A percentile compares a stretch with the other conserved stretches of the same genome.
These are phyloP conservation scores for Stromatinia cepivora DNA, from an alignment of 2,329 filamentous ascomycete species.

Conservation along the genomic window DNA sequence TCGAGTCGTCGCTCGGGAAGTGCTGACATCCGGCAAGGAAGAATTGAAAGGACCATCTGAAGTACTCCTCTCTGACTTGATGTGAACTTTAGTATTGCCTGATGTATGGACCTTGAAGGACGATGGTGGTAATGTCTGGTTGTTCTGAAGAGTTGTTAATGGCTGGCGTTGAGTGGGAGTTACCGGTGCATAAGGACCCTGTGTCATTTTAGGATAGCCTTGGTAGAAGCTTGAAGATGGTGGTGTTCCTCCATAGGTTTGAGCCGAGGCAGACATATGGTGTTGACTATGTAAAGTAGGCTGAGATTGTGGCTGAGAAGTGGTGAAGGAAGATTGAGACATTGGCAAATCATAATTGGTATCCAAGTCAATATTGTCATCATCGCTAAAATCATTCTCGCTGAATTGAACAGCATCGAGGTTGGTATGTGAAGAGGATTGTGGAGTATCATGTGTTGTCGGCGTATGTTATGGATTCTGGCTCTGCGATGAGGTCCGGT, in stretches of 20 bases:
- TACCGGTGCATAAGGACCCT: not conserved
- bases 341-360: not conserved
- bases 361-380: slow-evolving; percentile 6
- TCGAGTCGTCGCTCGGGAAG: not conserved
- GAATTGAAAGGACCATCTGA: not conserved
- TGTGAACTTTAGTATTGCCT: not conserved
- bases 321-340: not conserved
- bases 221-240: not conserved
- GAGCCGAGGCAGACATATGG: not conserved
- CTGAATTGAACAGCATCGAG: not conserved
- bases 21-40: not conserved
- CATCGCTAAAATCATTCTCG: slow-evolving; percentile 11
- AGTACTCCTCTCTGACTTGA: not conserved
- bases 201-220: not conserved
- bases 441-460: not conserved
- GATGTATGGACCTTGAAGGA: not conserved
- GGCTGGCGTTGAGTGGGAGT: not conserved
- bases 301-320: not conserved
- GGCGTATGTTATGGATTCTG: not conserved
- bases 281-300: not conserved
- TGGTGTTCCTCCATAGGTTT: not conserved
- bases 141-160: not conserved
- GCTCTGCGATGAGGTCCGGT: not conserved
- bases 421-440: not conserved
- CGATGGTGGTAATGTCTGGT: not conserved